A percentile compares a stretch with the other conserved stretches of the same genome.
phyloP scores from a whole-genome alignment of 2,329 filamentous ascomycete species.

The Talaromyces sp. region DNA sequence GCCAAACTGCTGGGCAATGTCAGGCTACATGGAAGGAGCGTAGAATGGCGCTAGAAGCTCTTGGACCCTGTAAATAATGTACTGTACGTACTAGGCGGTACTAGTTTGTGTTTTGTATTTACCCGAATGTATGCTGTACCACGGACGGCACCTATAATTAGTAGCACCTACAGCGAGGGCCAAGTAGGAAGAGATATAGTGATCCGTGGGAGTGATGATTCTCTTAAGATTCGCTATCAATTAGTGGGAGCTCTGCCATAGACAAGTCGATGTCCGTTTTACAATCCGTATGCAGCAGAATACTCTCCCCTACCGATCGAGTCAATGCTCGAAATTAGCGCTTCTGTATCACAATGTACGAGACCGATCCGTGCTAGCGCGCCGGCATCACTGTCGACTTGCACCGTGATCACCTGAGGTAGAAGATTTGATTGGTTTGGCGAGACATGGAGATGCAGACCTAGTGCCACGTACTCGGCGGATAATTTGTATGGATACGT shows the following conservation, averaged over 20 bases:
- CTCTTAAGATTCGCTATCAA: neutral
- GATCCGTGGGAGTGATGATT: no score
- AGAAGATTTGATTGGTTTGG: neutral
- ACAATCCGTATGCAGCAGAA: neutral
- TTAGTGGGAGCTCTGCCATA: neutral
- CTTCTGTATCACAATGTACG: neutral
- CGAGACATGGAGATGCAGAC: no score
- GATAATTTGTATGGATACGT: neutral
- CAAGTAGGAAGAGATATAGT: neutral
- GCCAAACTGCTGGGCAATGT: neutral
- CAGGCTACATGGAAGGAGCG: conserved; percentile 15
- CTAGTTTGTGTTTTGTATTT: neutral
- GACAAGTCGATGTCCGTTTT: neutral
- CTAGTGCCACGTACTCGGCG: neutral
- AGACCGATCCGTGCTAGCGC: neutral
- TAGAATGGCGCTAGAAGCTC: conserved; percentile 17
- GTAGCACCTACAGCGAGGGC: neutral
- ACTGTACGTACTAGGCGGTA: neutral
- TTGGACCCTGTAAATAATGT: neutral
- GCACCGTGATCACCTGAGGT: neutral
- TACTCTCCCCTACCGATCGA: neutral
- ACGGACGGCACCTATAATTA: neutral
- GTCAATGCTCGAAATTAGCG: neutral
- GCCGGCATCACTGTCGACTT: neutral
- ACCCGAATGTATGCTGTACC: neutral